Base-by-base conservation (phyloP, 345 rosid species). In the Moringa oleifera region DNA sequence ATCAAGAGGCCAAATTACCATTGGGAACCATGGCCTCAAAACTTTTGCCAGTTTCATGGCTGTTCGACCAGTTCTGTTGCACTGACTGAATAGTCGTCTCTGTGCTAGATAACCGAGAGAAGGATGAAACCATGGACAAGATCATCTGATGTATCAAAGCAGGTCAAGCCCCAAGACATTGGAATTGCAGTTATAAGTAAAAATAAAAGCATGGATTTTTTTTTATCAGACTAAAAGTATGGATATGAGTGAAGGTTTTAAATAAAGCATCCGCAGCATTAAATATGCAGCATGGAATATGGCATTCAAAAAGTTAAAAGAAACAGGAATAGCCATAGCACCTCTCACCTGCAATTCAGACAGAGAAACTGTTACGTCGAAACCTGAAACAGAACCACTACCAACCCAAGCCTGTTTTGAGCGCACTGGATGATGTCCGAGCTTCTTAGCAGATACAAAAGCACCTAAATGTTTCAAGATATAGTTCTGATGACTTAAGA, bases 291-390 rank as follows among this genome's bases (percentile, higher is more conserved):
- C 15, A 20, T 17, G 20, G 33, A 57, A 20, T 20, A 12, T 4
- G 51, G 13, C 17, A 13, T 50, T 33, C 18, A 66, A 20, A 59
- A 22, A 58, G 18, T 25, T 17, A 50, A 55, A 28, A 47, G 63
- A 57, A 54, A 56, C 50, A 49, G 47, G 12, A 65, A 59, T 45
- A 46, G 59, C 0, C 31, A 52, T 6, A 59, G 46, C 52, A 66
- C 33, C 16, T 55, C 74, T 57, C 70, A 92, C 98, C 87, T 80
- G 78, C 65, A 86, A 76, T 67, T 89, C 97, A 65, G 90, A 75
- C 52, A 87, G 75, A 33, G 97, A 84, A 55, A 92, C 68, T 67
- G 74, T 79, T 79, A 85, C 54, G 60, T 87, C 85, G 65, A 84
- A 78, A 64, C 95, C 97, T 51, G 86, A 78, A 73, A 87, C 54